Conservation (phyloP, 1,284 basidiomycete genomes). For the Trichosporon sp. region DNA sequence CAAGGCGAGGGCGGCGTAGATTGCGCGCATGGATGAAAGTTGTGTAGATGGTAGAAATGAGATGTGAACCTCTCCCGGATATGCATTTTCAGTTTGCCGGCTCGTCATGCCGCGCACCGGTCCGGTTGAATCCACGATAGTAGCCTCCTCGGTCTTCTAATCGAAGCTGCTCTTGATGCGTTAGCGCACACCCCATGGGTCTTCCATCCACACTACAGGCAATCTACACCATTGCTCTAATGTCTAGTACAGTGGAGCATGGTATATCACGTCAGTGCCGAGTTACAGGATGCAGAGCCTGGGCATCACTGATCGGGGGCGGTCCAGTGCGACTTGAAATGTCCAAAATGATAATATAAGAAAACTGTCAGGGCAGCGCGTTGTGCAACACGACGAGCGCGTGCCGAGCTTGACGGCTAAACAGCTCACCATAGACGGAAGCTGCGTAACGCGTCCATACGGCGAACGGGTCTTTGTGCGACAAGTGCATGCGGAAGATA, state of each 20-base stretch:
- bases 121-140: neutral
- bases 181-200: neutral
- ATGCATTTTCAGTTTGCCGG: neutral
- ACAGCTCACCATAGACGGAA: neutral
- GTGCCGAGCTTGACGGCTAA: neutral
- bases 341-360: too few relatives aligned
- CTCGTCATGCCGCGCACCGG: neutral
- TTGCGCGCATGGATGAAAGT: conserved; percentile 9
- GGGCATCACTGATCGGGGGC: too few relatives aligned
- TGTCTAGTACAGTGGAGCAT: too few relatives aligned
- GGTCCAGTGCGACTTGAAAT: too few relatives aligned
- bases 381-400: too few relatives aligned
- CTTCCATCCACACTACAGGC: neutral
- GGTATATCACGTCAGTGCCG: too few relatives aligned
- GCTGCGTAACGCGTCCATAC: neutral
- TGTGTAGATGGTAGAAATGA: neutral
- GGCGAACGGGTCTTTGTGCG: neutral
- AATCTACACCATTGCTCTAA: too few relatives aligned
- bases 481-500: conserved; percentile 8
- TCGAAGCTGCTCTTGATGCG: neutral
- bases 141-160: neutral
- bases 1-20: conserved; percentile 58
- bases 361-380: too few relatives aligned
- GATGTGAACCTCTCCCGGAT: neutral
- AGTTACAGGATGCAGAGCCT: too few relatives aligned